Conservation (phyloP, 805 yeast genomes). For the Hanseniaspora osmophila region DNA sequence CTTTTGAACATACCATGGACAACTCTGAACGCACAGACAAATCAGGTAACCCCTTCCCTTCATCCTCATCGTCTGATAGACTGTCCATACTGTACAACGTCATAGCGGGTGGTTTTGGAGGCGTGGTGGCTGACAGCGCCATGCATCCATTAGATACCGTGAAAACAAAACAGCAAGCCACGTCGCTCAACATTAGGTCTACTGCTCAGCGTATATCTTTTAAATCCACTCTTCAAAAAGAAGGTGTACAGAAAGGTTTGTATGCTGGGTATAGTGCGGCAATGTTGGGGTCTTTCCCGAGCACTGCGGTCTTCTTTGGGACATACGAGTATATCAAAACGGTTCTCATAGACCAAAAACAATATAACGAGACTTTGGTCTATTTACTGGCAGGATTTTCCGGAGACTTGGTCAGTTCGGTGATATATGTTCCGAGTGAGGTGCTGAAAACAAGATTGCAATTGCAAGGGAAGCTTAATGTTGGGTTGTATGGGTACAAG, state of each 20-base stretch:
- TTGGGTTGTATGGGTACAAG: constrained; percentile 77
- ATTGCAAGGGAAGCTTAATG: constrained; percentile 78
- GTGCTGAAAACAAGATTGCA: constrained; percentile 88
- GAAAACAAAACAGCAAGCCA: constrained; percentile 95
- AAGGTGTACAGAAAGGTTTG: constrained; percentile 72
- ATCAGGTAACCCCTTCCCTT: constrained; percentile 23
- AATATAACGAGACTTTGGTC: constrained; percentile 62
- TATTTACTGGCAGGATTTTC: constrained; percentile 76
- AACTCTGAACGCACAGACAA: too few relatives aligned
- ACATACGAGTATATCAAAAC: constrained; percentile 79
- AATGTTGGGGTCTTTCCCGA: constrained; percentile 81
- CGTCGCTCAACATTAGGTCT: constrained; percentile 17
- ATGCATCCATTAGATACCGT: constrained; percentile 97
- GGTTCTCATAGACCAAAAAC: constrained; percentile 43
- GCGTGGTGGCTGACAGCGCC: constrained; percentile 76
- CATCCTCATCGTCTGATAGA: constrained; percentile 46
- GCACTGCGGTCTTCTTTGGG: constrained; percentile 86
- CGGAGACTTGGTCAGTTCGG: constrained; percentile 84
- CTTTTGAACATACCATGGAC: too few relatives aligned
- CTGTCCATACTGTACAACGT: constrained; percentile 42
- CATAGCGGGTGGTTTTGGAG: constrained; percentile 91
- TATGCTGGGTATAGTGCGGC: constrained; percentile 93
- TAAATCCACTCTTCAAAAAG: constrained; percentile 47
- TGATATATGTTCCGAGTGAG: constrained; percentile 89
- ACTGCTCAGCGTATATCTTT: constrained; percentile 27